A percentile compares a stretch with the other conserved stretches of the same genome.
These are phyloP conservation scores for Daldinia grandis DNA, from an alignment of 495 filamentous ascomycete species.

Conservation along the genomic window DNA sequence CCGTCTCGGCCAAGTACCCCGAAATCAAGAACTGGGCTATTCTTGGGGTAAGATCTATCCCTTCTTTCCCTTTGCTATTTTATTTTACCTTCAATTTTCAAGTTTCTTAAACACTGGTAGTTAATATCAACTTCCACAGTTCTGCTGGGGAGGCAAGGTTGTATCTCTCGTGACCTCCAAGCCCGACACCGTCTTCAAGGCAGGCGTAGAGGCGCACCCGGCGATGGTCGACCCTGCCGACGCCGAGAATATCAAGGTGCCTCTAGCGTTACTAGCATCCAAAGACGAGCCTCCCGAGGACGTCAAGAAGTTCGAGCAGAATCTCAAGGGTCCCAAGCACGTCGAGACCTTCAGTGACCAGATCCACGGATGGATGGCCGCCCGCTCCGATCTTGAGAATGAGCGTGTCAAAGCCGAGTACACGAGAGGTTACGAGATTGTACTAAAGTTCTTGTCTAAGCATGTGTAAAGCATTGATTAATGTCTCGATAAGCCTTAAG, in stretches of 20 bases:
- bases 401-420: constrained; percentile 76
- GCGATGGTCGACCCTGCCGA: constrained; percentile 87
- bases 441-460: constrained; percentile 78
- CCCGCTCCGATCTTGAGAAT: constrained; percentile 73
- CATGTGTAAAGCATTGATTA: constrained; percentile 61
- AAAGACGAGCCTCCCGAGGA: constrained; percentile 71
- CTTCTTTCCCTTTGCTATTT: neutral
- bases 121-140: constrained; percentile 46
- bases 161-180: constrained; percentile 65
- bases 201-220: constrained; percentile 77
- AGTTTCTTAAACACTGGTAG: neutral
- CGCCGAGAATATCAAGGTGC: constrained; percentile 70
- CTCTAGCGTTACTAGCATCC: constrained; percentile 71
- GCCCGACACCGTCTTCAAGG: constrained; percentile 70
- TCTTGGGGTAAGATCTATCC: constrained; percentile 66
- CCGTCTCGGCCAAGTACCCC: constrained; percentile 62
- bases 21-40: constrained; percentile 81
- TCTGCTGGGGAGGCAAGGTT: constrained; percentile 94
- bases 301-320: constrained; percentile 75
- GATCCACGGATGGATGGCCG: constrained; percentile 94
- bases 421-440: constrained; percentile 76
- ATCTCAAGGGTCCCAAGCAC: constrained; percentile 71
- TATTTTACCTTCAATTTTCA: neutral
- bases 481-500: neutral
- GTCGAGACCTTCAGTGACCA: constrained; percentile 84